Evolutionary conservation across 805 yeast species (phyloP).

Genomic region (Hanseniaspora lindneri): DNA sequence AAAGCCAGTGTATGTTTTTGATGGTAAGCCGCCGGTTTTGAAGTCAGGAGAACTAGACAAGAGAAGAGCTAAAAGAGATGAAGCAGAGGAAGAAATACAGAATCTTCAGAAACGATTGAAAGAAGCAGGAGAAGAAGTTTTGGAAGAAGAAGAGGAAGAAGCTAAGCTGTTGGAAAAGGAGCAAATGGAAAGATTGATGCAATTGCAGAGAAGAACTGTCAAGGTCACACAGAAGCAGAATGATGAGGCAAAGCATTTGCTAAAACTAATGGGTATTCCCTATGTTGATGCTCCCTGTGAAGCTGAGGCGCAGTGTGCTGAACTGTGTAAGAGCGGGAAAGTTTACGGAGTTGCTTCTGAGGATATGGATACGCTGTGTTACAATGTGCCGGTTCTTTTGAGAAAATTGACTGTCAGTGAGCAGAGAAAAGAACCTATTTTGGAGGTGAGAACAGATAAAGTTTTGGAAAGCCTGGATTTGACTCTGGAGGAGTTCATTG

Average conservation of each 20-base stretch:
- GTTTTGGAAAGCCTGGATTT: slow-evolving; percentile 71
- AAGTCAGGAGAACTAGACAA: slow-evolving; percentile 89
- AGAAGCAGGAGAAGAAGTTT: slow-evolving; percentile 31
- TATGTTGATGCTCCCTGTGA: slow-evolving; percentile 90
- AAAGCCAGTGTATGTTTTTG: slow-evolving; percentile 93
- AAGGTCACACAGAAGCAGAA: slow-evolving; percentile 82
- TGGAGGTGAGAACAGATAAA: slow-evolving; percentile 57
- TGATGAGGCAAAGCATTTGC: slow-evolving; percentile 76
- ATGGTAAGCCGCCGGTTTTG: slow-evolving; percentile 91
- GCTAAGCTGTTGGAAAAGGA: slow-evolving; percentile 7
- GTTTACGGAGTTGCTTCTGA: slow-evolving; percentile 97
- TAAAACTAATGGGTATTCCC: slow-evolving; percentile 90
- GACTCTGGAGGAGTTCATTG: slow-evolving; percentile 64
- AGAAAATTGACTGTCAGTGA: slow-evolving; percentile 91
- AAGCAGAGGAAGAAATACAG: slow-evolving; percentile 65
- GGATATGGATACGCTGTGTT: slow-evolving; percentile 97
- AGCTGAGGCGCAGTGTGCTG: slow-evolving; percentile 98
- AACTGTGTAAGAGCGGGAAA: slow-evolving; percentile 73
- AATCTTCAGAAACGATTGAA: slow-evolving; percentile 45
- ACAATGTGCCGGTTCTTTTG: slow-evolving; percentile 68
- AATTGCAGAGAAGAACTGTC: slow-evolving; percentile 77
- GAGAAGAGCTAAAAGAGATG: slow-evolving; percentile 67
- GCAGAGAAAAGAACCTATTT: slow-evolving; percentile 82
- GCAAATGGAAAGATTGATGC: slow-evolving; percentile 40
- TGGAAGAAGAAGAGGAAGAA: slow-evolving; percentile 30